Evolutionary conservation across 2,329 filamentous ascomycete species (phyloP), one percentile per base, ranked within the genome.

Genomic region (Hirsutella minnesotensis): DNA sequence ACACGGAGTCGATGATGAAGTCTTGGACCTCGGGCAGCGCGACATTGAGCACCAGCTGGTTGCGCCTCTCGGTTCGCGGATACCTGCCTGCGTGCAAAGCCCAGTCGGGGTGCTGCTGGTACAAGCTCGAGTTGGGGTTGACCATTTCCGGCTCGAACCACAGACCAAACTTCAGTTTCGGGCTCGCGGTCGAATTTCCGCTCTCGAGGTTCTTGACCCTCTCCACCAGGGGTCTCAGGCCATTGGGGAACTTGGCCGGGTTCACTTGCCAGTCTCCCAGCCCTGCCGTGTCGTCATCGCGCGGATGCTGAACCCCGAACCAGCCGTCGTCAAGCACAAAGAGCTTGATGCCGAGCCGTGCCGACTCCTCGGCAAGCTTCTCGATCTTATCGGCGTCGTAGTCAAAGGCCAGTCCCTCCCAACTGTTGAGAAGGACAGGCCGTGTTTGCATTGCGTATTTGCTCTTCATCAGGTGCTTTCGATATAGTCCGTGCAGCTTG

Each of bases 101-200:
- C 79, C 78, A 83, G 43, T 82, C 77, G 0, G 79, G 78, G 48
- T 83, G 78, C 37, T 74, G 60, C 1, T 67, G 56, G 53, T 82
- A 83, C 2, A 83, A 63, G 2, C 64, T 69, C 0, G 78, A 81
- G 42, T 77, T 73, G 2, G 73, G 72, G 44, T 77, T 80, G 40
- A 81, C 71, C 79, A 83, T 83, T 50, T 83, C 79, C 0, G 77
- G 78, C 53, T 83, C 79, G 2, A 83, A 67, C 79, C 79, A 83
- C 3, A 83, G 65, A 15, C 79, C 79, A 48, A 83, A 83, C 12
- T 69, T 64, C 38, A 83, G 56, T 2, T 70, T 64, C 0, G 63
- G 60, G 0, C 66, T 64, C 0, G 64, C 60, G 0, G 67, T 64
- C 0, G 70, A 64, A 24, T 72, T 69, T 3, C 65, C 57, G 0